Evolutionary conservation across 371 early-diverging fungal genomes (phyloP).

Genomic region (Mortierella polycephala): DNA sequence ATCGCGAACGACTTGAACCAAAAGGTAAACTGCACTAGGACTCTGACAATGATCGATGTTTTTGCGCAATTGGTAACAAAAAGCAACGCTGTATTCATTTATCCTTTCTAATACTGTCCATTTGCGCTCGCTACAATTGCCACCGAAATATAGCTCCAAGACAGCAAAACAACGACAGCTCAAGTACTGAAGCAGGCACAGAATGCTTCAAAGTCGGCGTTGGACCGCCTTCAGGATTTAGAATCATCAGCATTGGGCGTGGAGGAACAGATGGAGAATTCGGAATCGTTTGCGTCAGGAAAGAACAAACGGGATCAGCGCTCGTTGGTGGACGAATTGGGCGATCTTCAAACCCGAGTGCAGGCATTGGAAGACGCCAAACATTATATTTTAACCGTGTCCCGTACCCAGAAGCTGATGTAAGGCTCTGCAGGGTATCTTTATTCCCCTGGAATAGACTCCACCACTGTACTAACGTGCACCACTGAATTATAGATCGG

Average conservation of each 20-base stretch:
- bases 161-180: constrained; percentile 29
- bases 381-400: constrained; percentile 29
- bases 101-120: neutral
- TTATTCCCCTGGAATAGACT: too few relatives aligned
- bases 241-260: constrained; percentile 44
- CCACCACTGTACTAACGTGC: too few relatives aligned
- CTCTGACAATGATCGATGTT: neutral
- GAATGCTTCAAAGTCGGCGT: constrained; percentile 12
- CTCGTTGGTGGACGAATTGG: constrained; percentile 40
- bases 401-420: constrained; percentile 39
- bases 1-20: constrained; percentile 8
- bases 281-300: constrained; percentile 40
- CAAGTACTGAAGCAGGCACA: constrained; percentile 32
- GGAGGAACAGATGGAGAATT: constrained; percentile 43
- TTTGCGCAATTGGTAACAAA: neutral
- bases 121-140: neutral
- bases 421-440: constrained; percentile 2
- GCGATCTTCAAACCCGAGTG: constrained; percentile 30
- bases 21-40: constrained; percentile 19
- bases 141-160: constrained; percentile 24
- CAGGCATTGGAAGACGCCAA: constrained; percentile 50
- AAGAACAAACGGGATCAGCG: constrained; percentile 37
- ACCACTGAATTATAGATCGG: constrained; percentile 17
- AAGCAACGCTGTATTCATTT: neutral
- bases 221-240: constrained; percentile 18